Evolutionary conservation across 2,329 filamentous ascomycete species (phyloP).

Genomic region (Ilyonectria destructans): DNA sequence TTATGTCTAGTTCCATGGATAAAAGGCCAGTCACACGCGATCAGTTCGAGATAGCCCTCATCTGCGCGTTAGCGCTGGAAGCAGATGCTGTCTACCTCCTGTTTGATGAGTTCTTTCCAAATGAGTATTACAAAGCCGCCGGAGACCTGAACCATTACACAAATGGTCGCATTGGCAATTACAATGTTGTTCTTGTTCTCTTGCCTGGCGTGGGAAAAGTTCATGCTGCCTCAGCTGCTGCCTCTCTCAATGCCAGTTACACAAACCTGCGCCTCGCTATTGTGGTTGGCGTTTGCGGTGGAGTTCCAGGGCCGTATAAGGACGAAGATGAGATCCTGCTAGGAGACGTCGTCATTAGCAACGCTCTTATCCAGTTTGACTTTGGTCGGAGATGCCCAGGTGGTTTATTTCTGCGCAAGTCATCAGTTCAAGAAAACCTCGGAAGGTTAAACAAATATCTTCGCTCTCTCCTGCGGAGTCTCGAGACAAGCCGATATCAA

Average conservation of each 20-base stretch:
- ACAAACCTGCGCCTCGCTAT: conserved; percentile 52
- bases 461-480: background rate
- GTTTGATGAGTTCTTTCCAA: conserved; percentile 14
- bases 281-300: conserved; percentile 60
- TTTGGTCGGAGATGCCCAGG: too few species aligned
- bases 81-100: conserved; percentile 5
- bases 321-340: background rate
- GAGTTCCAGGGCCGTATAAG: conserved; percentile 42
- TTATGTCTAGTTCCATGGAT: too few species aligned
- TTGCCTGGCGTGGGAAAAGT: conserved; percentile 49
- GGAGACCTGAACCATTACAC: conserved; percentile 41
- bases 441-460: background rate
- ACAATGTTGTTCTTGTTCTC: conserved; percentile 49
- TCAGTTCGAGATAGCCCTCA: conserved; percentile 26
- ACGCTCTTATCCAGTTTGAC: background rate
- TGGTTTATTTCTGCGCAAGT: too few species aligned
- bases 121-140: conserved; percentile 7
- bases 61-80: conserved; percentile 33
- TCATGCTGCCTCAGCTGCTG: conserved; percentile 47
- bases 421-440: background rate
- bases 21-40: background rate
- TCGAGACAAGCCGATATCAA: background rate
- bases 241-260: conserved; percentile 54
- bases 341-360: background rate
- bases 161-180: conserved; percentile 46